Percentiles rank a stretch among this genome's conserved stretches.
phyloP scores from a whole-genome alignment of 2,329 filamentous ascomycete genomes.

The Elsinoe necatrix region DNA sequence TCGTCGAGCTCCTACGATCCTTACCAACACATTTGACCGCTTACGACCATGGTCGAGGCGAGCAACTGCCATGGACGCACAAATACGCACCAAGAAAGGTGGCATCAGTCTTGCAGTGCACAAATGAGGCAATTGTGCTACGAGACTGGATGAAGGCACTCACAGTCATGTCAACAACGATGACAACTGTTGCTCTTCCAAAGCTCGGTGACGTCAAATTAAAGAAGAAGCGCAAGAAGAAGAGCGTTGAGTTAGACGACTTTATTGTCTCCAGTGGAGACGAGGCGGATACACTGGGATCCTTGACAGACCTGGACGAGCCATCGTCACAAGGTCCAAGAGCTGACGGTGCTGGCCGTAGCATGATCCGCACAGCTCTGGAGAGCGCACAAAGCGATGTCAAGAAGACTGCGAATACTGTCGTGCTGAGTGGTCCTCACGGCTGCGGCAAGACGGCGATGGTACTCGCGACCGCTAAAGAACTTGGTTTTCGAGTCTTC shows the following conservation, averaged over 20 bases:
- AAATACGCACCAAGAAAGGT: slow-evolving; percentile 73
- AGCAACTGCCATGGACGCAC: slow-evolving; percentile 64
- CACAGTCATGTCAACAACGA: slow-evolving; percentile 68
- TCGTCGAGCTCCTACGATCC: slow-evolving; percentile 51
- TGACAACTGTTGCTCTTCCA: slow-evolving; percentile 32
- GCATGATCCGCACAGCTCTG: slow-evolving; percentile 17
- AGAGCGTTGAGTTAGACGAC: slow-evolving; percentile 60
- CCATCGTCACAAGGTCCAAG: slow-evolving; percentile 23
- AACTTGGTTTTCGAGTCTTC: slow-evolving; percentile 87
- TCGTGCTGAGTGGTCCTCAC: slow-evolving; percentile 81
- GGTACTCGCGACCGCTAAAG: slow-evolving; percentile 83
- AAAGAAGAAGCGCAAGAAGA: slow-evolving; percentile 59
- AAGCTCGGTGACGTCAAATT: slow-evolving; percentile 22
- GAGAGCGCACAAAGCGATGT: neutral
- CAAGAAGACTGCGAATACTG: slow-evolving; percentile 56
- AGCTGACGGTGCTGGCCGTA: slow-evolving; percentile 36
- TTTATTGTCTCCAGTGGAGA: slow-evolving; percentile 76
- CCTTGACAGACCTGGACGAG: slow-evolving; percentile 58
- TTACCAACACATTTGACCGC: slow-evolving; percentile 60
- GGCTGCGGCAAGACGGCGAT: slow-evolving; percentile 91
- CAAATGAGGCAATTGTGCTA: slow-evolving; percentile 60
- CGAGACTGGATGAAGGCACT: slow-evolving; percentile 74
- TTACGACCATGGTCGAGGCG: slow-evolving; percentile 71
- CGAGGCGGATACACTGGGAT: slow-evolving; percentile 49
- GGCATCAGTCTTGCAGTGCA: slow-evolving; percentile 64